Evolutionary conservation across 2,329 filamentous ascomycete genomes (phyloP), one percentile per base, ranked within the genome.

Genomic region (Paecilomyces variotii): DNA sequence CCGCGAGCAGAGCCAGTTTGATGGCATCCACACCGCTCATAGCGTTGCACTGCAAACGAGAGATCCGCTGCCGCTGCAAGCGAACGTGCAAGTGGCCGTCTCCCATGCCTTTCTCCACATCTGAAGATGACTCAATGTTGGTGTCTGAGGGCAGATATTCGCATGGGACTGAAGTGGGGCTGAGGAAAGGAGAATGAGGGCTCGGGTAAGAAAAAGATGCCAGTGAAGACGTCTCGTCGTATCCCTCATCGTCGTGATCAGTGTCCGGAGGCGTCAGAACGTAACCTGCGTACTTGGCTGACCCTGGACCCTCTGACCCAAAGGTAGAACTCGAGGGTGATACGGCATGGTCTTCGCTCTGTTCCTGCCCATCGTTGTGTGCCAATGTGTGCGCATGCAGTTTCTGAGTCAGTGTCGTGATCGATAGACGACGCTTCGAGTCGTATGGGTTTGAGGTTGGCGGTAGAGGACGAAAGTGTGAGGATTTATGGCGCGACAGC

Each of bases 141-240:
- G 19, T 52, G 53, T 56, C 25, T 27, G 35, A 28, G 26, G 56
- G 28, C 34, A 53, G 27, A 24, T 55, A 19, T 6, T 72, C 68
- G 2, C 62, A 57, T 2, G 70, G 71, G 2, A 65, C 65, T 25
- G 65, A 72, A 0, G 70, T 71, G 0, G 70, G 68, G 25, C 65
- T 70, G n/a, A 67, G 54, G 19, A 65, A 66, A 1, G 60, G 70
- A 19, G 61, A 69, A 64, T 63, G 67, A 55, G 61, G 68, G 9
- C 61, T 59, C 2, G 64, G 59, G 1, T 60, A 76, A 63, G 84
- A 86, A 58, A 89, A 87, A 60, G 81, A 86, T 64, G 79, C 84
- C 65, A 81, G 93, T 59, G 74, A 78, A 4, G 78, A 77, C 54
- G 85, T 88, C 70, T 79, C 79, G 61, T 64, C 65, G 30, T 64